Conservation (phyloP, 768 basidiomycete genomes). For the Tremella fuciformis region DNA sequence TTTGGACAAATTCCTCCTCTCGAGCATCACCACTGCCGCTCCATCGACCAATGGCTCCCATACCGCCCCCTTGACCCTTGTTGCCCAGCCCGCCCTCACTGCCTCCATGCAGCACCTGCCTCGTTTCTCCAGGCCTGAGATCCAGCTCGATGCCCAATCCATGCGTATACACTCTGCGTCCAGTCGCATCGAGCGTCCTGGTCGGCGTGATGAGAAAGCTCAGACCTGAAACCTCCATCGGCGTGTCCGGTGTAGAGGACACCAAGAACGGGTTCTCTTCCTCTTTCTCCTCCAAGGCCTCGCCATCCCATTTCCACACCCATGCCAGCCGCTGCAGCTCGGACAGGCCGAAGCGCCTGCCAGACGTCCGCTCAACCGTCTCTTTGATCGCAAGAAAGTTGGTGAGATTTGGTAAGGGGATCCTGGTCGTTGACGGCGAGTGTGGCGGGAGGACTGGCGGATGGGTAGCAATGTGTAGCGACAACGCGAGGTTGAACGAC, state of each 20-base stretch:
- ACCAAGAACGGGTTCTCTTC: constrained; percentile 46
- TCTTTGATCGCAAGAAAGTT: constrained; percentile 41
- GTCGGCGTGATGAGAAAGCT: constrained; percentile 45
- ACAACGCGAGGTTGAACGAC: constrained; percentile 48
- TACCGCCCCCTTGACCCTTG: constrained; percentile 46
- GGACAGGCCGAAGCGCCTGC: constrained; percentile 39
- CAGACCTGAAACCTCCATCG: constrained; percentile 21
- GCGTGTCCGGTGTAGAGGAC: not conserved
- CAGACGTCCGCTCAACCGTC: constrained; percentile 43
- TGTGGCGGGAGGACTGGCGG: constrained; percentile 50
- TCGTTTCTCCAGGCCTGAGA: constrained; percentile 41
- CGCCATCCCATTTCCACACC: constrained; percentile 50
- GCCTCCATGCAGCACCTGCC: constrained; percentile 41
- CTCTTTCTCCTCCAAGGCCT: constrained; percentile 24
- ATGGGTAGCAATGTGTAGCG: constrained; percentile 41
- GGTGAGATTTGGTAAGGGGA: constrained; percentile 43
- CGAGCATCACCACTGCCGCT: constrained; percentile 41
- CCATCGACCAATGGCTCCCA: constrained; percentile 48
- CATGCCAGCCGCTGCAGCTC: constrained; percentile 46
- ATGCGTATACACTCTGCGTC: constrained; percentile 43
- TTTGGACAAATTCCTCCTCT: constrained; percentile 34
- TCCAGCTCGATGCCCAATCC: constrained; percentile 48
- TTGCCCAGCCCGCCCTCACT: constrained; percentile 43
- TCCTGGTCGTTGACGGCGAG: constrained; percentile 24
- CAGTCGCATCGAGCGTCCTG: constrained; percentile 41